Base-by-base conservation (phyloP, 352 stramenopile species). In the Globisporangium nunn region DNA sequence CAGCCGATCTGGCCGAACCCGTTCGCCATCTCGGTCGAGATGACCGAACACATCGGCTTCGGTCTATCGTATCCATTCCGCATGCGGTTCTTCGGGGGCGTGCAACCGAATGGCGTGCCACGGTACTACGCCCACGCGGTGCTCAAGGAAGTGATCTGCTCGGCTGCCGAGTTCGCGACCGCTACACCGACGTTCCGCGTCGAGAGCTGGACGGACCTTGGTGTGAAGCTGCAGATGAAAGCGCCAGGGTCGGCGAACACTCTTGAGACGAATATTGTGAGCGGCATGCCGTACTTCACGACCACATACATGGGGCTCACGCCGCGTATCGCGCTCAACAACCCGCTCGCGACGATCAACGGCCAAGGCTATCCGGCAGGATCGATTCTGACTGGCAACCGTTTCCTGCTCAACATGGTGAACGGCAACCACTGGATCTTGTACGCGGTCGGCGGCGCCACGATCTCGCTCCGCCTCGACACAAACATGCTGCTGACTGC, bases 271-370 rank as follows among this genome's bases (percentile, higher is more conserved):
- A 72, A 54, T 49, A 64, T 88, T 43, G 75, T 91, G 45, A 87
- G 66, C 30, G 83, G 78, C 43, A 93, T 93, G 83, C 70, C 78
- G 29, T 93, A 76, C 59, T 80, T 89, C 56, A 83, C 73, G 3
- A 59, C 73, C 17, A 82, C 54, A 15, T 90, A 88, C 55, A 55
- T 69, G 33, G 50, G 63, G 12, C 71, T 93, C 37, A 80, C 72
- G 17, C 83, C 80, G 17, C 65, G 71, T 35, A 46, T 93, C 8
- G 52, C 64, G 14, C 59, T 88, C 18, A 64, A 86, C 58, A 74
- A 75, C 17, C 74, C 78, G 3, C 71, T 92, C 35, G 41, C 48
- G 8, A 74, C 67, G 4, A 77, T 89, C 70, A 91, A 88, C 40
- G 72, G 63, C 30, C 51, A 45, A 3, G 18, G 53, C 10, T 63